phyloP scores from a whole-genome alignment of 768 basidiomycete species.

The Leccinum arenicola region DNA sequence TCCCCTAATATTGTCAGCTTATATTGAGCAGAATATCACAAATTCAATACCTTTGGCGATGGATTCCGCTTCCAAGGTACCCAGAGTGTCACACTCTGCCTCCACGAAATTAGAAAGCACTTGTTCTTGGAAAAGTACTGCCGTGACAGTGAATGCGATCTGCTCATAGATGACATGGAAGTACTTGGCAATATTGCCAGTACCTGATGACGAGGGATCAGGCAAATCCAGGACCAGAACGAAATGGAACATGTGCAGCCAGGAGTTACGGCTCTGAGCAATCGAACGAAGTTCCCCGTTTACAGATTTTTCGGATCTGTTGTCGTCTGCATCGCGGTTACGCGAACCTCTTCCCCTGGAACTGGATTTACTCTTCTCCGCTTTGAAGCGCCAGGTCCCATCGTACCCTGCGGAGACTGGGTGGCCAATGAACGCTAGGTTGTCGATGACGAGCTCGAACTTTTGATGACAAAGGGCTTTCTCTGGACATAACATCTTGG shows the following conservation, averaged over 20 bases:
- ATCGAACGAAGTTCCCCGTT: constrained; percentile 34
- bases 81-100: constrained; percentile 68
- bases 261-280: constrained; percentile 36
- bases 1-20: constrained; percentile 43
- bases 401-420: constrained; percentile 80
- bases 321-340: constrained; percentile 38
- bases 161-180: constrained; percentile 89
- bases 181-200: constrained; percentile 73
- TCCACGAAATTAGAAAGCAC: constrained; percentile 85
- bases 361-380: constrained; percentile 51
- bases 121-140: constrained; percentile 91
- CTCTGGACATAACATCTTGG: constrained; percentile 76
- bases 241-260: constrained; percentile 80
- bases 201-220: constrained; percentile 82
- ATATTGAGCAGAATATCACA: constrained; percentile 1
- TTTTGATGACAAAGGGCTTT: constrained; percentile 86
- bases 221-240: constrained; percentile 86
- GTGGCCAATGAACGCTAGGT: constrained; percentile 91
- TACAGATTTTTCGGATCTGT: constrained; percentile 30
- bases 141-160: constrained; percentile 85
- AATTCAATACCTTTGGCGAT: constrained; percentile 62
- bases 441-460: constrained; percentile 89
- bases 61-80: constrained; percentile 67
- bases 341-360: constrained; percentile 58
- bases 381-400: constrained; percentile 72